A percentile compares a stretch with the other conserved stretches of the same genome.
phyloP scores from a whole-genome alignment of 805 yeast species.

The Priceomyces fermenticarens region DNA sequence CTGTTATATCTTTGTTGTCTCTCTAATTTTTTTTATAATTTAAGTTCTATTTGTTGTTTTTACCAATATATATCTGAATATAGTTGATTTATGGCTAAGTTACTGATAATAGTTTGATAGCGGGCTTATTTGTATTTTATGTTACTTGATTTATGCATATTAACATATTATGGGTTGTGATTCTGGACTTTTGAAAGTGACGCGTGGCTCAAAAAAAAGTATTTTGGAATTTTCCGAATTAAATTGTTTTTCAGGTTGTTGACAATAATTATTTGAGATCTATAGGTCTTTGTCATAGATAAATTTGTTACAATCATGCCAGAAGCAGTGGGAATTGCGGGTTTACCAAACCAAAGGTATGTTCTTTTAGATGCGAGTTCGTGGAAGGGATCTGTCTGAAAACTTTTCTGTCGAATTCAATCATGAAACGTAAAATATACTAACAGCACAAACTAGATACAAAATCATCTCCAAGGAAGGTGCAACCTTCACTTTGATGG shows the following conservation, averaged over 20 bases:
- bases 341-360: constrained; percentile 70
- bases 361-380: constrained; percentile 14
- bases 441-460: constrained; percentile 41
- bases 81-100: constrained; percentile 4
- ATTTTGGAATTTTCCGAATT: not conserved
- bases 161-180: not conserved
- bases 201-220: constrained; percentile 5
- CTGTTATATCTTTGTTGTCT: not conserved
- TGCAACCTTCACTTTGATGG: constrained; percentile 75
- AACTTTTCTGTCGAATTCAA: not conserved
- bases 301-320: constrained; percentile 25
- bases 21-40: not conserved
- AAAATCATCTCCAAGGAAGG: constrained; percentile 74
- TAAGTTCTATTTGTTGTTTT: constrained; percentile 5
- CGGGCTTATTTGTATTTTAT: constrained; percentile 1
- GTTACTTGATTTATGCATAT: too few relatives aligned
- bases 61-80: constrained; percentile 4
- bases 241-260: not conserved
- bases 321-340: constrained; percentile 67
- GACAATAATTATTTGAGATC: not conserved
- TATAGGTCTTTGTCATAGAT: not conserved
- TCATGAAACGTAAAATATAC: constrained; percentile 1
- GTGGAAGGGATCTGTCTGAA: not conserved
- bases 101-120: too few relatives aligned
- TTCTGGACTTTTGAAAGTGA: not conserved